A percentile compares a stretch with the other conserved stretches of the same genome.
These are phyloP conservation scores for Aquilaria yunnanensis DNA, from an alignment of 345 rosid species.

Conservation along the genomic window DNA sequence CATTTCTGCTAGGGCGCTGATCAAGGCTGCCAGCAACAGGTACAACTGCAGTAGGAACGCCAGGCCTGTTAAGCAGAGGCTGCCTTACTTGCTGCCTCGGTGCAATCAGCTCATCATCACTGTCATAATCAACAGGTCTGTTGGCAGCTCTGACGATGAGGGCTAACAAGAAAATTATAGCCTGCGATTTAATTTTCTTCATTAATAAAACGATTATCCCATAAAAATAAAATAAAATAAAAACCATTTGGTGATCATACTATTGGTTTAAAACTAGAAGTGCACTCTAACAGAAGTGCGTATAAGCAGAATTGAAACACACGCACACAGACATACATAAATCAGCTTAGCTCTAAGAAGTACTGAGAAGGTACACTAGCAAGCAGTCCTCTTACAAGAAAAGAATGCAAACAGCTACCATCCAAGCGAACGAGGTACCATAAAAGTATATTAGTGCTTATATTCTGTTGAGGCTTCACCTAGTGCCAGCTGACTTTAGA, in stretches of 20 bases:
- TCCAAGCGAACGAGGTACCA: too few relatives aligned
- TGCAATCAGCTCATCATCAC: constrained; percentile 79
- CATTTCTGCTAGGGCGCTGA: constrained; percentile 87
- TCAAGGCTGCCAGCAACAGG: constrained; percentile 79
- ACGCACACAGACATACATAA: too few relatives aligned
- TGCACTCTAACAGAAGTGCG: too few relatives aligned
- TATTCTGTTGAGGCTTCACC: too few relatives aligned
- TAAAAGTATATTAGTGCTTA: too few relatives aligned
- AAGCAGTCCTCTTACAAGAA: too few relatives aligned
- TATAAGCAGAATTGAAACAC: too few relatives aligned
- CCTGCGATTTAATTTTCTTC: constrained; percentile 41
- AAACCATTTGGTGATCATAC: not conserved
- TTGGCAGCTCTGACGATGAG: constrained; percentile 77
- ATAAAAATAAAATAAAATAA: too few relatives aligned
- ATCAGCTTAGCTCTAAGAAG: too few relatives aligned
- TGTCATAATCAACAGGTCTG: constrained; percentile 77
- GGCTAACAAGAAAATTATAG: constrained; percentile 73
- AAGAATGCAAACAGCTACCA: too few relatives aligned
- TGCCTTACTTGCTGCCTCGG: constrained; percentile 81
- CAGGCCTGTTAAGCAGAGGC: constrained; percentile 70
- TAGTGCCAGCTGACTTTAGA: too few relatives aligned
- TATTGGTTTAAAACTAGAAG: not conserved
- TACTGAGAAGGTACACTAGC: too few relatives aligned
- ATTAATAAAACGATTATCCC: not conserved
- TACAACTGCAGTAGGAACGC: constrained; percentile 64